Evolutionary conservation across 306 rosid genomes (phyloP).

Genomic region (Quercus wislizeni): DNA sequence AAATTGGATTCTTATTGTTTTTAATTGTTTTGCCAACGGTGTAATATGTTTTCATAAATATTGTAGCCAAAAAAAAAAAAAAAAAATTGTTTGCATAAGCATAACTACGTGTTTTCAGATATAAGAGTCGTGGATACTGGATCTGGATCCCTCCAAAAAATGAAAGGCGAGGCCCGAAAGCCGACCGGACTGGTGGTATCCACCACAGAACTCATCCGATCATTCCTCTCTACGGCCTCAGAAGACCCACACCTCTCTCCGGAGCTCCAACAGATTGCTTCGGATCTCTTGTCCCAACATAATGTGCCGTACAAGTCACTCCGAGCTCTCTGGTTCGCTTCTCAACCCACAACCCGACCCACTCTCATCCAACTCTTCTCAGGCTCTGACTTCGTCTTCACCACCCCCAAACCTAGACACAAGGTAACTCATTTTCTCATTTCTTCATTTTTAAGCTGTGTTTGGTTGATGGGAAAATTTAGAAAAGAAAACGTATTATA

Average conservation of each 20-base stretch:
- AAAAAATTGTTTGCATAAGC: no score
- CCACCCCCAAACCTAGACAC: slow-evolving; percentile 78
- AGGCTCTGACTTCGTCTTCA: slow-evolving; percentile 49
- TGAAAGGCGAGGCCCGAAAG: slow-evolving; percentile 8
- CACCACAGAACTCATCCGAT: slow-evolving; percentile 40
- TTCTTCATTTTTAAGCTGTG: not conserved
- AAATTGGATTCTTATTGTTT: no score
- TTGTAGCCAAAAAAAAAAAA: not conserved
- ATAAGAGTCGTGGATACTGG: no score
- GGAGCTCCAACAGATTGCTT: slow-evolving; percentile 56
- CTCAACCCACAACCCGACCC: slow-evolving; percentile 43
- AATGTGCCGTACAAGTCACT: slow-evolving; percentile 50
- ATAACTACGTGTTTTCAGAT: no score
- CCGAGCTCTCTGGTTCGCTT: slow-evolving; percentile 59
- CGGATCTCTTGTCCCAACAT: slow-evolving; percentile 42
- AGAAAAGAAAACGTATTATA: no score
- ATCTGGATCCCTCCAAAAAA: not conserved
- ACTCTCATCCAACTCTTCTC: slow-evolving; percentile 44
- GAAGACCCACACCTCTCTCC: slow-evolving; percentile 41
- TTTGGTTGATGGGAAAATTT: not conserved
- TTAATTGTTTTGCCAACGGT: no score
- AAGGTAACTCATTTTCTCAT: slow-evolving; percentile 44
- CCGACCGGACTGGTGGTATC: slow-evolving; percentile 57
- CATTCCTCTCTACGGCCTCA: slow-evolving; percentile 54
- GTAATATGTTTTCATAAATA: no score